Evolutionary conservation across 2,329 filamentous ascomycete species (phyloP), one percentile per base, ranked within the genome.

Genomic region (Penicillium sp.): DNA sequence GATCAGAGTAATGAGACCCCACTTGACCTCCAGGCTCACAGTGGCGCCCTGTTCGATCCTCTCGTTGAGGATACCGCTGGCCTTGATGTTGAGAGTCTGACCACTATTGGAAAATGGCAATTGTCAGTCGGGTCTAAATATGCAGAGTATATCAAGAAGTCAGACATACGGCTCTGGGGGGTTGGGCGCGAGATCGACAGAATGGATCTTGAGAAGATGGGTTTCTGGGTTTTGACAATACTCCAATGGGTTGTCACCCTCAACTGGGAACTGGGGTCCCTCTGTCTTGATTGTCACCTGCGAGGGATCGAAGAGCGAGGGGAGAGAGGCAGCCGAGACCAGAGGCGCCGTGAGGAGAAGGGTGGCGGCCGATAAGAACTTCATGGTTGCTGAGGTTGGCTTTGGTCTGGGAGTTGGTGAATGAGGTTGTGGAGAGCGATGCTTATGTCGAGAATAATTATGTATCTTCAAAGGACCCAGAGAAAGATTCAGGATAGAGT

Each of bases 1-100:
- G 73, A 99, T 85, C 59, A 99, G 83, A 50, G 85, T 89, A 73
- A 99, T 96, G 61, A 96, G 80, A 55, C 93, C 93, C 73, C 95
- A 96, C 77, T 96, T 96, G 76, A 99, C 93, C 61, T 86, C 82
- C 38, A 99, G 73, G 44, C 87, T 80, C 57, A 96, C 87, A 65
- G 89, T 90, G 54, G 93, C 90, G 53, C 90, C 93, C 53, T 90
- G 71, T 50, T 85, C 82, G 59, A 99, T 85, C 47, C 80, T 75
- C 67, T 95, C 75, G 62, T 81, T 81, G 59, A 97, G 82, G n/a
- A 77, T 83, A 52, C 93, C 94, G 29, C 76, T 80, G 43, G 92
- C 94, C 59, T 84, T 84, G 77, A 99, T 95, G 53, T 81, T 79
- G 49, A 99, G 85, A 18, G 82, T 83, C 64, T 85, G 62, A 65